A percentile compares a stretch with the other conserved stretches of the same genome.
These are phyloP conservation scores for Erodium maritimum DNA, from an alignment of 345 rosid species.

Conservation along the genomic window DNA sequence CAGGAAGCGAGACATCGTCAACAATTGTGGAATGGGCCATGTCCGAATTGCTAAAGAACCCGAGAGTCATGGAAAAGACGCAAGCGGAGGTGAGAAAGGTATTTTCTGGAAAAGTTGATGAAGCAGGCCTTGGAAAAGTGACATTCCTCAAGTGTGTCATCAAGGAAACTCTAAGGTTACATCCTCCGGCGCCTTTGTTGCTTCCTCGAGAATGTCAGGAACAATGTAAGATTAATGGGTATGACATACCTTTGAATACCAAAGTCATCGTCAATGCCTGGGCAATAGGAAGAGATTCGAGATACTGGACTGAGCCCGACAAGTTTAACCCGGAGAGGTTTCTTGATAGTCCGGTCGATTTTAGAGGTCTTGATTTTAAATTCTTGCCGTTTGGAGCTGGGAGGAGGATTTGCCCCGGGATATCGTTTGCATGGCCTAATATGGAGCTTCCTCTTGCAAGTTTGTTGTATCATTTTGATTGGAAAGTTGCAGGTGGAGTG, in stretches of 20 bases:
- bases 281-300: conserved; percentile 26
- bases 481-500: conserved; percentile 26
- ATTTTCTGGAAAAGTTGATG: conserved; percentile 10
- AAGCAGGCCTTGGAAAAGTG: conserved; percentile 14
- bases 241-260: conserved; percentile 11
- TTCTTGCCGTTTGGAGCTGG: conserved; percentile 24
- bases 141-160: conserved; percentile 15
- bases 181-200: conserved; percentile 14
- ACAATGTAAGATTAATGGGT: conserved; percentile 14
- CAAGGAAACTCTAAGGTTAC: conserved; percentile 20
- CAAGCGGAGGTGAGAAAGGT: conserved; percentile 23
- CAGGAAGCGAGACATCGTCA: conserved; percentile 20
- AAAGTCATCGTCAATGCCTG: conserved; percentile 25
- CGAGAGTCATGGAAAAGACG: conserved; percentile 15
- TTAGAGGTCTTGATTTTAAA: conserved; percentile 9
- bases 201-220: conserved; percentile 16
- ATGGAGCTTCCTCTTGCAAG: conserved; percentile 15
- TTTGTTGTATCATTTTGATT: conserved; percentile 30
- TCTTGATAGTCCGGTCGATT: conserved; percentile 5
- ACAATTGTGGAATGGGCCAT: conserved; percentile 20
- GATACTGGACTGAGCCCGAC: conserved; percentile 23
- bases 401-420: conserved; percentile 22
- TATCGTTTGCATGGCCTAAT: conserved; percentile 8
- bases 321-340: conserved; percentile 22
- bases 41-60: conserved; percentile 22